Evolutionary conservation across 2,329 filamentous ascomycete genomes (phyloP), one percentile per base, ranked within the genome.

Genomic region (Ophiobolus disseminans): DNA sequence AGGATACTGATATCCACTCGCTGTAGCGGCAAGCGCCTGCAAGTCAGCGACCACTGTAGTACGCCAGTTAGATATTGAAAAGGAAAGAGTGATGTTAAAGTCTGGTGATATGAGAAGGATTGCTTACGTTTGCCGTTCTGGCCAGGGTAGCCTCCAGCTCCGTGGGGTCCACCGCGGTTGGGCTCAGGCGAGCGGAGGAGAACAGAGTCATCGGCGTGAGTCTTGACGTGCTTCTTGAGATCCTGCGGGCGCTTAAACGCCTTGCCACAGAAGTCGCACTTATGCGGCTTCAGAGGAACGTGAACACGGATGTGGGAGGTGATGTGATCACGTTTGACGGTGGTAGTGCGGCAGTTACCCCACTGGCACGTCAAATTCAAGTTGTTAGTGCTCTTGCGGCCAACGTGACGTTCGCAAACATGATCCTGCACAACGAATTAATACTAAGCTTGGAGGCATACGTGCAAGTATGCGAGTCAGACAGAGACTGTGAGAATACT

Each of bases 181-280:
- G 84, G 82, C 63, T 86, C 83, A 3, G 85, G 85, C 35, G 84
- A 87, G 62, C 83, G 81, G 53, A 85, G 79, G 54, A 85, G 79
- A 31, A 96, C 90, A 32, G 91, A 95, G 76, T 97, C 93, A 69
- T 97, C 93, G 64, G 93, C 93, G 72, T 97, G 93, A 4, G 93
- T 97, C 86, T 97, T 99, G 76, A 97, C 91, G 74, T 99, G 94
- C 81, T 99, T 99, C 86, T 99, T 97, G 66, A 99, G 76, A 79
- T 99, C 94, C 78, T 99, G 94, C 2, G 94, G 94, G 25, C 94
- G 89, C 85, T 99, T 99, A 83, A 99, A 99, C 1, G 92, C 92
- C 81, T 99, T 99, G 72, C 91, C 91, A 72, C 94, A 99, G 77
- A 97, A 96, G 72, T 97, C 92, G 75, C 94, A 99, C 78, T 97